Evolutionary conservation across 805 yeast genomes (phyloP), one percentile per base, ranked within the genome.

Genomic region (Ogataea saltuana): DNA sequence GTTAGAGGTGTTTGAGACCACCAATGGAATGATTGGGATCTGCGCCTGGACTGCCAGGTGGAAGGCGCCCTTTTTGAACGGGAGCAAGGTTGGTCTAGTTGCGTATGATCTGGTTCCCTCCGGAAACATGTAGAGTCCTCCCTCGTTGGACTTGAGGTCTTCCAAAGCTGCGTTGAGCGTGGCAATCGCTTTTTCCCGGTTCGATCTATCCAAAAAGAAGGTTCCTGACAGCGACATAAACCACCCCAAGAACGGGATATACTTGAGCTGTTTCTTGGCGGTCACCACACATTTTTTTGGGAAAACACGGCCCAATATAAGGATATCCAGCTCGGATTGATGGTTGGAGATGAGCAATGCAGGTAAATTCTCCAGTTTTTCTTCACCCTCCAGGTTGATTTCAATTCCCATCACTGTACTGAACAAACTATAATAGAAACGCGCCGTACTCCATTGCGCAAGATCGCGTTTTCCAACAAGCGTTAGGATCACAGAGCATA

Each of bases 61-160:
- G 81, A 93, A 93, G 0, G 98, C 97, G 42, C 99, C 99, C 63
- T 93, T 93, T 67, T 93, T 93, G 70, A 93, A 88, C 1, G 96
- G 95, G 38, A 88, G 73, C 61, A 93, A 67, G 3, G 74, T 80
- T 39, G 95, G 83, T 26, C 73, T 74, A 18, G 77, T 66, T 9
- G 85, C 68, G 51, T 83, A 85, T 0, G 97, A 88, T 65, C 99
- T 79, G 2, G 99, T 93, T 20, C 99, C 99, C 67, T 93, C 99
- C 19, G 98, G 97, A 73, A 90, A 93, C 68, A 93, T 80, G 75
- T 83, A 93, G 18, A 93, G 74, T 12, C 85, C 87, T 55, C 90
- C 82, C 58, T 81, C 79, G 37, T 81, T 71, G 4, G 63, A 58
- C 59, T 81, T 82, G 63, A 93, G 72, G 19, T 71, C 71, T 9